These are phyloP conservation scores for Globisporangium cylindrosporum DNA, from an alignment of 352 stramenopile species.

Conservation along the genomic window DNA sequence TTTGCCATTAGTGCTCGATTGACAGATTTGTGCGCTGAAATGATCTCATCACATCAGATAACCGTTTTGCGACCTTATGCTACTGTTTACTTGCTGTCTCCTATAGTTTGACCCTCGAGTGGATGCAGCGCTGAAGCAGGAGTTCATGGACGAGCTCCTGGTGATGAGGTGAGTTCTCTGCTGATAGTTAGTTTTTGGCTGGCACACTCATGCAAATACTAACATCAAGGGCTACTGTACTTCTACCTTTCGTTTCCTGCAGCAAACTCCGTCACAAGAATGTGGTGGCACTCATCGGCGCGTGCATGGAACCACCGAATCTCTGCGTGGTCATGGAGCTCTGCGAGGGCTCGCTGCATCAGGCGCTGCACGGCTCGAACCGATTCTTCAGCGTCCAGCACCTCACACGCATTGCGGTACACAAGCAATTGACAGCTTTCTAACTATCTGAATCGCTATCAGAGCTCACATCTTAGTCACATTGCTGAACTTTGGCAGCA, in stretches of 20 bases:
- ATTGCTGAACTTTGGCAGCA: constrained; percentile 26
- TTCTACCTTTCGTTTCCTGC: background rate
- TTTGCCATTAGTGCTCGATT: background rate
- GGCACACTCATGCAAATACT: too few species aligned
- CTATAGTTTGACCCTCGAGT: constrained; percentile 86
- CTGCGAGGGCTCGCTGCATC: constrained; percentile 62
- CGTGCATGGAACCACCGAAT: constrained; percentile 68
- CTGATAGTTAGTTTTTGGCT: constrained; percentile 16
- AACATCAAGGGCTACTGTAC: background rate
- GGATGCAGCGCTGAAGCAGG: constrained; percentile 81
- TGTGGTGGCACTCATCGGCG: constrained; percentile 73
- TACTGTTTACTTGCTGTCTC: background rate
- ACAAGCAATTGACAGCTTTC: background rate
- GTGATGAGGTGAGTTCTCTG: constrained; percentile 71
- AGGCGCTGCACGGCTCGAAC: constrained; percentile 56
- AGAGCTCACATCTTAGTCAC: background rate
- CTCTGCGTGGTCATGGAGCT: constrained; percentile 84
- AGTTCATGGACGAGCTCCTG: constrained; percentile 93
- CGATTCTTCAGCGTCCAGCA: constrained; percentile 54
- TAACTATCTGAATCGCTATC: background rate
- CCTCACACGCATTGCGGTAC: constrained; percentile 47
- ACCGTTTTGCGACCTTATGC: too few species aligned
- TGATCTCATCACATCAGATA: too few species aligned
- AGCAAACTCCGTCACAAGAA: constrained; percentile 70
- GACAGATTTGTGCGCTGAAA: too few species aligned